Evolutionary conservation across 2,329 filamentous ascomycete species (phyloP), one percentile per base, ranked within the genome.

Genomic region (Dactylellina drechsleri): DNA sequence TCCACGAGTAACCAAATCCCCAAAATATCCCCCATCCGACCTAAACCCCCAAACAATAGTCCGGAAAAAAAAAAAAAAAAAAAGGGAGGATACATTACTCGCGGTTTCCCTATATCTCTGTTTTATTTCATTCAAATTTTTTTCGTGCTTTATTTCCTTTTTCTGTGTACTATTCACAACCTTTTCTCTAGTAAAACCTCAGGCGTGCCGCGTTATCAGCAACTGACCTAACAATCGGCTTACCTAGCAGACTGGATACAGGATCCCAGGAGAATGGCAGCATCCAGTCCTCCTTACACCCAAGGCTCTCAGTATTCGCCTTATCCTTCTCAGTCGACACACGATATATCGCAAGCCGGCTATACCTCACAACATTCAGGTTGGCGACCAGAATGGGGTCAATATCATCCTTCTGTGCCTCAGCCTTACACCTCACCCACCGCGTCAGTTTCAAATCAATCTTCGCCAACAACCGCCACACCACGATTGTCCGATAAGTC

Each of bases 351-450:
- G 57, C 71, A 75, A 65, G 53, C 71, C 20, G 71, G 71, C 12
- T 75, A 75, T 23, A 64, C 64, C 16, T 64, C 64, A 31, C 71
- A 75, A 53, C 64, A 76, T 45, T 67, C 66, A 26, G 73, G 73
- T 13, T 76, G 66, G 66, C 45, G 73, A 40, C 56, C 66, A 49
- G 66, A 76, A 76, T 71, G 73, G 73, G 66, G 73, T 16, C 78
- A 67, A 66, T 78, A 47, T 76, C 78, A 68, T 62, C 65, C 65
- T n/a, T 71, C 65, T 5, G 60, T 76, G 20, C 66, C 72, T 18
- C 56, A 77, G 72, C 53, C 66, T 36, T 77, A 73, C 49, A 77
- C 77, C 20, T 76, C 76, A 54, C 78, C 80, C 67, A 81, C 77
- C 74, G 76, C 67, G 73, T 81, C 76, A 67, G 72, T 66, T 76